Evolutionary conservation across 2,329 filamentous ascomycete genomes (phyloP).

Genomic region (Botrytis fragariae): DNA sequence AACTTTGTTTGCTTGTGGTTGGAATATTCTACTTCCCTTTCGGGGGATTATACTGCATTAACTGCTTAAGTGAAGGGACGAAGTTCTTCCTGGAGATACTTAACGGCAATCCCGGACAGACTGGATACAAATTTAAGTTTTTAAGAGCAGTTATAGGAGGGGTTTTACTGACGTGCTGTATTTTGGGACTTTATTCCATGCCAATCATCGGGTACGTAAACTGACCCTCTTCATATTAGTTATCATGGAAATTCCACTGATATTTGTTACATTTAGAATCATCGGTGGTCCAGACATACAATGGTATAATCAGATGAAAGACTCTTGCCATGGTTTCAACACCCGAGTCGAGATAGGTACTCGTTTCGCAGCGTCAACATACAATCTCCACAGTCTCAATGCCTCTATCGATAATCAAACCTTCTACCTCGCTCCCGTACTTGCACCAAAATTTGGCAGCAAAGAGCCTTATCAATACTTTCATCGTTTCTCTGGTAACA

Average conservation of each 20-base stretch:
- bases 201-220: conserved; percentile 22
- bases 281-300: conserved; percentile 7
- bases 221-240: neutral
- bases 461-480: conserved; percentile 16
- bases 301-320: conserved; percentile 28
- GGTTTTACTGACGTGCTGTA: neutral
- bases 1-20: fast-evolving
- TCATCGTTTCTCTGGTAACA: conserved; percentile 15
- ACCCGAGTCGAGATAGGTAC: conserved; percentile 25
- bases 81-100: neutral
- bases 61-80: fast-evolving
- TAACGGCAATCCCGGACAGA: neutral
- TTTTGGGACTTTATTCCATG: neutral
- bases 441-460: conserved; percentile 2
- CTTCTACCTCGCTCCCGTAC: conserved; percentile 9
- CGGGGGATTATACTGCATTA: neutral
- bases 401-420: neutral
- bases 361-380: neutral
- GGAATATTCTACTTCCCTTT: neutral
- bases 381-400: conserved; percentile 2
- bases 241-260: neutral
- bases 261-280: conserved; percentile 3
- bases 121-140: too few species aligned
- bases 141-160: neutral
- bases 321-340: conserved; percentile 28